Percentiles rank a stretch among this genome's conserved stretches.
These are phyloP conservation scores for Pythium diclinum DNA, from an alignment of 352 stramenopile genomes.

Conservation along the genomic window DNA sequence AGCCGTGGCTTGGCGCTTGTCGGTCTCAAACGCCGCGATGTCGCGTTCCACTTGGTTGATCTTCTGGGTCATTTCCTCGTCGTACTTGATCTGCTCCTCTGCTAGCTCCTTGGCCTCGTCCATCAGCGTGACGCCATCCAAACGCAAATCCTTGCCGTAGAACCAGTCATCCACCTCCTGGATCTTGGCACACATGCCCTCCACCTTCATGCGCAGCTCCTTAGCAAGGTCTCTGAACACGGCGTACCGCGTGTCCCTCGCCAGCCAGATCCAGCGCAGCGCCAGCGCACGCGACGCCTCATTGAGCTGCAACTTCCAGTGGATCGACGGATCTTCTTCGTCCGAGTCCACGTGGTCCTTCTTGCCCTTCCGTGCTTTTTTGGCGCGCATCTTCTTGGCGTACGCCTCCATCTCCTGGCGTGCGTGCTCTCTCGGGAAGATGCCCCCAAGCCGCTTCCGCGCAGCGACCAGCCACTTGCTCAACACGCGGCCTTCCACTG, in stretches of 20 bases:
- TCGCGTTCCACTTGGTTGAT: conserved; percentile 81
- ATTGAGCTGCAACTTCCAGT: conserved; percentile 83
- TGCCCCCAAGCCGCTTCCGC: conserved; percentile 87
- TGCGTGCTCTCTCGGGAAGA: conserved; percentile 87
- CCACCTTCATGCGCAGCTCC: conserved; percentile 55
- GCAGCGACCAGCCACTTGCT: conserved; percentile 93
- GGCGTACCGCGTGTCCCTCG: conserved; percentile 54
- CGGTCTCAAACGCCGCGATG: conserved; percentile 65
- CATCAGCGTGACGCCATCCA: conserved; percentile 69
- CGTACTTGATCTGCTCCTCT: conserved; percentile 55
- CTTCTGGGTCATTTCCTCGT: conserved; percentile 81
- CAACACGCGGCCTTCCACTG: conserved; percentile 91
- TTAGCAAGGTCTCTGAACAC: conserved; percentile 40
- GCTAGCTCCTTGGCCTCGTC: conserved; percentile 54
- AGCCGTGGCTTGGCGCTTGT: conserved; percentile 65
- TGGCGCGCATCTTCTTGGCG: conserved; percentile 86
- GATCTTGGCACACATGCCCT: conserved; percentile 73
- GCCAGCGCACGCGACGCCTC: conserved; percentile 73
- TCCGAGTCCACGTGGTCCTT: conserved; percentile 64
- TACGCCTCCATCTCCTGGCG: conserved; percentile 90
- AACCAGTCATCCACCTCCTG: conserved; percentile 94
- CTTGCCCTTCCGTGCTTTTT: conserved; percentile 61
- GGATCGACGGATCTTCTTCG: conserved; percentile 59
- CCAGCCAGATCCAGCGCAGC: conserved; percentile 79
- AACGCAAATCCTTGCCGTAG: conserved; percentile 82